Base-by-base conservation (phyloP, 495 filamentous ascomycete species). In the Hyaloscypha variabilis region DNA sequence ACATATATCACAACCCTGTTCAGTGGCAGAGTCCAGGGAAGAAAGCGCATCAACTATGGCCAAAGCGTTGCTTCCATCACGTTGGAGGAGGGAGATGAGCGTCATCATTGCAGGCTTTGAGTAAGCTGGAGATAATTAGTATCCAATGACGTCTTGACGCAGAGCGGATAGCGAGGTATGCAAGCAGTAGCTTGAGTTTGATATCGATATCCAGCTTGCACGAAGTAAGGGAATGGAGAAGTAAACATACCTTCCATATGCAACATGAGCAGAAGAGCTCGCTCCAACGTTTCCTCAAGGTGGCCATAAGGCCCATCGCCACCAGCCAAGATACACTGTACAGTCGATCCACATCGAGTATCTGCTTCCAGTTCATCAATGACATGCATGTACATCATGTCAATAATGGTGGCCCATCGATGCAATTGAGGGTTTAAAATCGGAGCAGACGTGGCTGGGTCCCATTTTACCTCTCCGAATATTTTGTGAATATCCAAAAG, bases 271-370 rank as follows among this genome's bases (percentile, higher is more conserved):
- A 62, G 19, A 23, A 62, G 25, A 25, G 54, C 50, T 25, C 50
- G 26, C 30, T 54, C 60, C n/a, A 62, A 29, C 3, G 19, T 34
- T 2, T 31, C 14, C 29, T 54, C 26, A 13, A 54, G 19, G 14
- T 34, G 11, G 21, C 51, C 51, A 54, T 54, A 8, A 10, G 17
- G 25, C 52, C 19, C 10, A 25, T 64, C 34, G 21, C 53, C 53
- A n/a, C 62, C 62, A 49, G 30, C 29, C 52, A 64, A 25, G 3
- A 64, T 24, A 30, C 53, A 64, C 42, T 50, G 51, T 11, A 55
- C 23, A 0, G 53, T 46, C 1, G 51, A 13, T 14, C 19, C 28
- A 11, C 30, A 19, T 46, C 23, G 29, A 8, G 24, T 21, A 28
- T 64, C 53, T 1, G 17, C 25, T 50, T 57, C 62, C 14, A 64